Percentiles rank a stretch among this genome's conserved stretches.
phyloP scores from a whole-genome alignment of 2,329 filamentous ascomycete species.

The Epichloe gansuensis region DNA sequence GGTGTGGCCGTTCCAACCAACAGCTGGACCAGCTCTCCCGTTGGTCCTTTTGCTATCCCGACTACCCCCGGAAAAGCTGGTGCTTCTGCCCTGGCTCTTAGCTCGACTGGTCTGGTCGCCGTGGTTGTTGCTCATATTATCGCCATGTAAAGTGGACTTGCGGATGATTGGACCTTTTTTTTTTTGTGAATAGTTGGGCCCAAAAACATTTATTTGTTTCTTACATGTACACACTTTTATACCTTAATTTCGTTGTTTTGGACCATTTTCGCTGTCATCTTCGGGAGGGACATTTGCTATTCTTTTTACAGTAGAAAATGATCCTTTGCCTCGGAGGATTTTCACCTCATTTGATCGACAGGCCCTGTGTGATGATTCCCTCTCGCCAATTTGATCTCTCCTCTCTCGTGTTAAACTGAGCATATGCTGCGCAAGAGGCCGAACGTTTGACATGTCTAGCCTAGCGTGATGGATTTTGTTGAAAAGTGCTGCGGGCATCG shows the following conservation, averaged over 20 bases:
- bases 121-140: constrained; percentile 16
- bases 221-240: neutral
- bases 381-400: no score
- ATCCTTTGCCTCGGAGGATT: no score
- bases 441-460: no score
- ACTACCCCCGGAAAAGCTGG: constrained; percentile 32
- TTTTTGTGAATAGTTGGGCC: neutral
- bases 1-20: constrained; percentile 11
- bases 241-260: neutral
- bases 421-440: no score
- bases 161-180: neutral
- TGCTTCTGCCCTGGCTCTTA: constrained; percentile 21
- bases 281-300: neutral
- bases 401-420: no score
- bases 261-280: neutral
- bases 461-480: no score
- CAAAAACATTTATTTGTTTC: neutral
- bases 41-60: constrained; percentile 10
- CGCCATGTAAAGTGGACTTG: constrained; percentile 13
- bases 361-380: no score
- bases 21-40: constrained; percentile 5
- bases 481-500: no score
- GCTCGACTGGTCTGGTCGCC: constrained; percentile 15
- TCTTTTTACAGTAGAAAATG: no score
- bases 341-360: no score